Evolutionary conservation across 768 basidiomycete species (phyloP), one percentile per base, ranked within the genome.

Genomic region (Suillus tomentosus): DNA sequence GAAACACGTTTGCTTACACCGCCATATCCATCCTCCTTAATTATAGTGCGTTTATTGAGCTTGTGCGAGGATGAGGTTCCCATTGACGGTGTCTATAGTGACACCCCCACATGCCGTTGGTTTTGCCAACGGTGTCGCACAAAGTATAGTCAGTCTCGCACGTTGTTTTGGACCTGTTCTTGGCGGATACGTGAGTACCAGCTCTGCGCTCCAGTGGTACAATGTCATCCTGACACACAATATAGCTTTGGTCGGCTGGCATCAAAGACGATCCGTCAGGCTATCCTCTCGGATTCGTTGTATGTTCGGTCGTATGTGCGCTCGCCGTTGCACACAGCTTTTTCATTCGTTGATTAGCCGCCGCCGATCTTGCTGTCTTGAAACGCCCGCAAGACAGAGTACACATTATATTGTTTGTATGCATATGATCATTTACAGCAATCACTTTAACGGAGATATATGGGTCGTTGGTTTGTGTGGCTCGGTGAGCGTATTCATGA

Each of bases 51-150:
- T 73, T n/a, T 34, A 62, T 34, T 19, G 24, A 60, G 10, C 34
- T 62, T 55, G 34, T 42, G 65, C 47, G 15, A 11, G 40, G 40
- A 60, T 63, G 60, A 36, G n/a, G 17, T 58, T 27, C 51, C 5
- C 36, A 55, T 34, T 55, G 50, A 34, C 39, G 47, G 68, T 63
- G 54, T 64, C 54, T 63, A 55, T 64, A 95, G 93, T 96, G 91
- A 94, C 95, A 0, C 95, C 96, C 2, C 94, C 95, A 1, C 83
- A 84, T 45, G 87, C 94, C 9, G 87, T 99, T 47, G 94, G 95
- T 8, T 87, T 94, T 64, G 94, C 96, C 11, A 99, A 99, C 72
- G 97, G 96, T 19, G 87, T 96, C 24, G 97, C 95, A 0, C 97
- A 99, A 76, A 95, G 94, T 71, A 91, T 94, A 39, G 96, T 96